Conservation (phyloP, 2,329 filamentous ascomycete genomes). For the Trichophyton rubrum region DNA sequence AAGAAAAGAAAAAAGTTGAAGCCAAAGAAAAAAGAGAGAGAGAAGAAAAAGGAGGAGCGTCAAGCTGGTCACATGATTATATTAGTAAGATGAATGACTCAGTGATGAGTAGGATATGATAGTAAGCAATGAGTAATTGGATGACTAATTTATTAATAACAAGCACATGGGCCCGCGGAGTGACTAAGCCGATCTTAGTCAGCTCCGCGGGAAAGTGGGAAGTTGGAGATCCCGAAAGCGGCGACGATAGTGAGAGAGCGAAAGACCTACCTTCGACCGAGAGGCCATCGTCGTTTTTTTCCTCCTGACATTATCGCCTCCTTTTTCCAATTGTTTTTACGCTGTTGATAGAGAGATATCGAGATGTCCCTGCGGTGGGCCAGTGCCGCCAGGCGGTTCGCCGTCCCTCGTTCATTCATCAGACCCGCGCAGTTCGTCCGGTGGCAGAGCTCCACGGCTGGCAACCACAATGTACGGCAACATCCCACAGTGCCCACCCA, state of each 20-base stretch:
- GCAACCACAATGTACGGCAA: slow-evolving; percentile 30
- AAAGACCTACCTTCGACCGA: too few relatives aligned
- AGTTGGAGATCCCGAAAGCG: not conserved
- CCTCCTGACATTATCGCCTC: too few relatives aligned
- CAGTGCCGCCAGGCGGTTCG: not conserved
- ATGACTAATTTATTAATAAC: not conserved
- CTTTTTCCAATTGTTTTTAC: too few relatives aligned
- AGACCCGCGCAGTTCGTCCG: slow-evolving; percentile 16
- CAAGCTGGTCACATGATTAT: not conserved
- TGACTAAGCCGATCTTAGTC: not conserved
- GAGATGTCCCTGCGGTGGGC: not conserved
- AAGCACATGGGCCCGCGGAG: not conserved
- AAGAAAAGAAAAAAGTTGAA: not conserved
- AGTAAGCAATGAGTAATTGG: not conserved
- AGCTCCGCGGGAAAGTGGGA: slow-evolving; percentile 1
- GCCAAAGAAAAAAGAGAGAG: not conserved
- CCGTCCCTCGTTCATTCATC: not conserved
- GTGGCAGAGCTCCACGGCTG: slow-evolving; percentile 27
- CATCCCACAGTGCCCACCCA: not conserved
- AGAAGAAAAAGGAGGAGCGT: not conserved
- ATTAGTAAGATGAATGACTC: not conserved
- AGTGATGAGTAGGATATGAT: not conserved
- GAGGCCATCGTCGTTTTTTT: not conserved
- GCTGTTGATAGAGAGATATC: not conserved
- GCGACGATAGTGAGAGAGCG: too few relatives aligned